Conservation (phyloP, 495 filamentous ascomycete species). For the Trichoderma gamsii region DNA sequence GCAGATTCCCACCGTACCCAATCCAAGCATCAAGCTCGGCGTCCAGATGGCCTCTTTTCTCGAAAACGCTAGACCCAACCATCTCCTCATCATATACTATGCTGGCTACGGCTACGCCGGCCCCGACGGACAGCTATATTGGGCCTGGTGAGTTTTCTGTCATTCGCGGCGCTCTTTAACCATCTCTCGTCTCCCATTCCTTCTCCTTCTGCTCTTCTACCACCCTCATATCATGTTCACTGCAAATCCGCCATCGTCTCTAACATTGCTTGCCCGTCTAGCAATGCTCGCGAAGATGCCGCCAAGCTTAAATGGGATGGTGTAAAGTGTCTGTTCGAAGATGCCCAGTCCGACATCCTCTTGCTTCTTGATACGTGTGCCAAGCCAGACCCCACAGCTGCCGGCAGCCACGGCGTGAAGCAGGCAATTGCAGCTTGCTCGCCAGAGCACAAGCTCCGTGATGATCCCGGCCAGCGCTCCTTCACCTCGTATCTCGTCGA, state of each 20-base stretch:
- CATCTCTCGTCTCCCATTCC: neutral
- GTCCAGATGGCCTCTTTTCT: conserved; percentile 45
- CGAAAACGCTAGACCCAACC: conserved; percentile 46
- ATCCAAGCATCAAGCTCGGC: conserved; percentile 48
- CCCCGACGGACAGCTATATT: conserved; percentile 47
- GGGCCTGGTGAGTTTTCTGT: conserved; percentile 44
- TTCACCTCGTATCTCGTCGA: conserved; percentile 47
- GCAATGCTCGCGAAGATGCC: conserved; percentile 37
- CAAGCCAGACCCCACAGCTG: conserved; percentile 34
- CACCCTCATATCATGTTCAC: neutral
- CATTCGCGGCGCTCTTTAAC: neutral
- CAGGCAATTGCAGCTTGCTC: conserved; percentile 50
- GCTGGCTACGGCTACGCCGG: conserved; percentile 48
- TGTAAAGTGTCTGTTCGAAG: conserved; percentile 45
- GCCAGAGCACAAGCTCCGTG: conserved; percentile 38
- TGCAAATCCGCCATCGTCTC: conserved; percentile 18
- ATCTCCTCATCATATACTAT: conserved; percentile 53
- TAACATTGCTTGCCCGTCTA: conserved; percentile 17
- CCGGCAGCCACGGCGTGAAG: conserved; percentile 44
- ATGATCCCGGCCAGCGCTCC: conserved; percentile 37
- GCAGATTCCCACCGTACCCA: conserved; percentile 45
- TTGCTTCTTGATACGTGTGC: conserved; percentile 44
- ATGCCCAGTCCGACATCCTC: conserved; percentile 44
- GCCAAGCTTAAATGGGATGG: conserved; percentile 44
- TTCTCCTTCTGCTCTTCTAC: neutral